Evolutionary conservation across 1,139 yeast genomes (phyloP).

Genomic region (Geotrichum australiense): DNA sequence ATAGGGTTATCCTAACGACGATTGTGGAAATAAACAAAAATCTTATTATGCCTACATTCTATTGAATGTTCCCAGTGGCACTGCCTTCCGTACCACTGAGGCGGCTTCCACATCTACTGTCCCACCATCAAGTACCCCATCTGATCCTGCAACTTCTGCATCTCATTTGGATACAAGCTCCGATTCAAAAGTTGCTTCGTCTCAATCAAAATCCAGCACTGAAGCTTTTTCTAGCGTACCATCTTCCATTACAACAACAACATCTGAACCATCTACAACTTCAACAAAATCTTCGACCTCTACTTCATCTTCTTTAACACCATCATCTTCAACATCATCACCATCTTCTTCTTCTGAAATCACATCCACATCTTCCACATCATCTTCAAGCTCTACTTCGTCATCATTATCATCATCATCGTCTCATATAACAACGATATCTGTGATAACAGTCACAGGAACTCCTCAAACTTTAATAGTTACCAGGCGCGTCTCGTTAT

Average conservation of each 20-base stretch:
- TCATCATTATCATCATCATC: constrained; percentile 9
- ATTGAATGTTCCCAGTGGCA: constrained; percentile 34
- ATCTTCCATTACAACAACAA: background rate
- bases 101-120: constrained; percentile 6
- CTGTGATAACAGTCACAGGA: constrained; percentile 25
- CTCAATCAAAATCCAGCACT: background rate
- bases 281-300: constrained; percentile 26
- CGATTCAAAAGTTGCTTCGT: no score
- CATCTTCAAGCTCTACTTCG: constrained; percentile 18
- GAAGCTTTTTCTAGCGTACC: background rate
- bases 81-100: constrained; percentile 19
- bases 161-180: no score
- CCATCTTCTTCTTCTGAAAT: constrained; percentile 8
- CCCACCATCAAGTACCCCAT: background rate
- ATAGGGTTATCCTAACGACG: constrained; percentile 40
- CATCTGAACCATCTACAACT: constrained; percentile 24
- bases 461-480: constrained; percentile 20
- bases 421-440: constrained; percentile 17
- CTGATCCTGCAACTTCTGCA: constrained; percentile 2
- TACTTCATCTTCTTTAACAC: background rate
- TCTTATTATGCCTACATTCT: constrained; percentile 41
- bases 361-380: constrained; percentile 17
- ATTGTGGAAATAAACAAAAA: constrained; percentile 38
- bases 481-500: constrained; percentile 13
- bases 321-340: constrained; percentile 7